Evolutionary conservation across 2,329 filamentous ascomycete species (phyloP).

Genomic region (Ramichloridium luteum): DNA sequence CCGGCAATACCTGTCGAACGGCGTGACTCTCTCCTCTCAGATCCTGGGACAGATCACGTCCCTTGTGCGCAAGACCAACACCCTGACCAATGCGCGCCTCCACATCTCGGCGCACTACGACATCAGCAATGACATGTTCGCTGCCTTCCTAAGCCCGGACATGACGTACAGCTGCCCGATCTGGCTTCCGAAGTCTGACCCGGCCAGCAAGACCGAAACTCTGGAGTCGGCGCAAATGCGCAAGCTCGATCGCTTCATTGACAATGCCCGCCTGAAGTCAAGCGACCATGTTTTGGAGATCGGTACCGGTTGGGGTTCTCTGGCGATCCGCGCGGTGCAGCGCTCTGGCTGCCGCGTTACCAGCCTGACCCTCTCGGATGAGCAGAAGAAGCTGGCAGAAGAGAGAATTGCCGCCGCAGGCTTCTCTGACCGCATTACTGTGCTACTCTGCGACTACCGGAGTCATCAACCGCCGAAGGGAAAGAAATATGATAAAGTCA

Average conservation of each 20-base stretch:
- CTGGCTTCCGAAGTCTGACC: conserved; percentile 40
- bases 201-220: conserved; percentile 38
- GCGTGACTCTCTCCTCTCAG: conserved; percentile 49
- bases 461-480: conserved; percentile 39
- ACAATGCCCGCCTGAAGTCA: conserved; percentile 49
- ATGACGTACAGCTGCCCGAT: conserved; percentile 68
- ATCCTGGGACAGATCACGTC: conserved; percentile 46
- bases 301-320: conserved; percentile 63
- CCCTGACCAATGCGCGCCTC: conserved; percentile 42
- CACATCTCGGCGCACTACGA: conserved; percentile 66
- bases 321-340: conserved; percentile 57
- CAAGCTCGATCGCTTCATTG: conserved; percentile 55
- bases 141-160: conserved; percentile 58
- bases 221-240: conserved; percentile 55
- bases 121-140: conserved; percentile 65
- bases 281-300: conserved; percentile 63
- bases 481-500: conserved; percentile 52
- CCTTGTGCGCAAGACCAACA: conserved; percentile 37
- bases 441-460: conserved; percentile 58
- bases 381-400: conserved; percentile 58
- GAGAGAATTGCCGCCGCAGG: conserved; percentile 50
- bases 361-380: conserved; percentile 53
- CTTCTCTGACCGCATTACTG: conserved; percentile 47
- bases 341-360: conserved; percentile 57
- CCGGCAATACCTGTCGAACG: conserved; percentile 48